Conservation (phyloP, 768 basidiomycete species). For the Psilocybe tampanensis region DNA sequence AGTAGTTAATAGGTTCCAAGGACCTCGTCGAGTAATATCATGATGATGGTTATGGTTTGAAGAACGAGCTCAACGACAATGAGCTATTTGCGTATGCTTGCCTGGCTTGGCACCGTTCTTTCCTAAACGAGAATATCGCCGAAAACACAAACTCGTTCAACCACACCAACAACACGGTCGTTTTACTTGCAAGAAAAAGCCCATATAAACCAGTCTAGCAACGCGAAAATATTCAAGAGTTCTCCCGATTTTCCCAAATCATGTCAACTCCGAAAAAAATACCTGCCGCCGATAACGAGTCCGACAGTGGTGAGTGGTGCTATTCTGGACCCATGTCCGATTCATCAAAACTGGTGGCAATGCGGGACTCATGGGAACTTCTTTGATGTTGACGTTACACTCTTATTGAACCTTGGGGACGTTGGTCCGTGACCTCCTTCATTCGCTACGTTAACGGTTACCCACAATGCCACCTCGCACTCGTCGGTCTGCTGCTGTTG, state of each 20-base stretch:
- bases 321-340: conserved; percentile 16
- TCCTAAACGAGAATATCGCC: not conserved
- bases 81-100: no score
- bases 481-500: conserved; percentile 32
- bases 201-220: not conserved
- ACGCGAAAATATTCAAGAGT: not conserved
- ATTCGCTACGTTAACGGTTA: not conserved
- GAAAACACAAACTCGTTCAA: not conserved
- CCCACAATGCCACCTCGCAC: conserved; percentile 33
- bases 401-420: conserved; percentile 2
- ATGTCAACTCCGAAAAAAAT: not conserved
- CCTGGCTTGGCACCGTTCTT: not conserved
- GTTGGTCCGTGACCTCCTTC: not conserved
- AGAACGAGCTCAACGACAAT: no score
- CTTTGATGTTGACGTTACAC: conserved; percentile 19
- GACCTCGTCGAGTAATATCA: not conserved
- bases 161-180: not conserved
- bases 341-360: conserved; percentile 14
- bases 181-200: not conserved
- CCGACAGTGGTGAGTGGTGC: conserved; percentile 27
- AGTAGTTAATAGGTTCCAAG: no score
- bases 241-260: not conserved
- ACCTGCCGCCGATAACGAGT: not conserved
- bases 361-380: conserved; percentile 27
- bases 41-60: no score